Percentiles rank a stretch among this genome's conserved stretches.
Conservation (phyloP, 1,139 yeast genomes). For the Sugiyamaella sp. region DNA sequence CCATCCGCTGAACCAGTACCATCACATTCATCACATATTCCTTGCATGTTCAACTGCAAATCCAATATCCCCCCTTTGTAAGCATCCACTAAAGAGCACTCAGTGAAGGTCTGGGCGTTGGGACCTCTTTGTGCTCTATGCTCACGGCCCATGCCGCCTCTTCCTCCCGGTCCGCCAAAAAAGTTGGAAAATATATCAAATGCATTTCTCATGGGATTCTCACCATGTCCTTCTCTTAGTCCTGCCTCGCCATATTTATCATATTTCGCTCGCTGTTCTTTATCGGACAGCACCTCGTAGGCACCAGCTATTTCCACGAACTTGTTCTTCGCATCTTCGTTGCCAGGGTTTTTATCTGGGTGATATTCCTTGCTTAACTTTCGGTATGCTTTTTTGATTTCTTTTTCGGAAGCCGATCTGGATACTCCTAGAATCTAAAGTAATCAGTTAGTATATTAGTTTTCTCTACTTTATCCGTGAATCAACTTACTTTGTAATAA, state of each 20-base stretch:
- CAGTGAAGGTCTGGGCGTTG: constrained; percentile 59
- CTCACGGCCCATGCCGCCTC: constrained; percentile 44
- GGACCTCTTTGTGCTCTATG: constrained; percentile 62
- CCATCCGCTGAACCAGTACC: constrained; percentile 90
- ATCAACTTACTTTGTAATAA: constrained; percentile 24
- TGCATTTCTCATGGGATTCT: constrained; percentile 51
- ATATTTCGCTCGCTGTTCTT: constrained; percentile 69
- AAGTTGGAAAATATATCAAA: constrained; percentile 78
- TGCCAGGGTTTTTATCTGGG: constrained; percentile 89
- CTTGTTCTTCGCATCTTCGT: constrained; percentile 79
- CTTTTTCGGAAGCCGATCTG: constrained; percentile 71
- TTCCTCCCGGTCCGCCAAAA: constrained; percentile 60
- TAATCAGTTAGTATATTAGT: constrained; percentile 2
- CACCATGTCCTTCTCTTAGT: constrained; percentile 46
- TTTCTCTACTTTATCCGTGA: background rate
- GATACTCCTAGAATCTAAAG: constrained; percentile 63
- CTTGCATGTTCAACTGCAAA: constrained; percentile 68
- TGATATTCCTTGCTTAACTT: constrained; percentile 84
- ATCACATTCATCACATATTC: constrained; percentile 71
- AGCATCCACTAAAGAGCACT: constrained; percentile 63
- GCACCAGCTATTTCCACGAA: constrained; percentile 94
- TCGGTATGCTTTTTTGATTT: constrained; percentile 86
- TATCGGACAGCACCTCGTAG: constrained; percentile 80
- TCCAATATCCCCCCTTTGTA: constrained; percentile 67
- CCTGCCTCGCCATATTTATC: constrained; percentile 88